Evolutionary conservation across 805 yeast genomes (phyloP), one percentile per base, ranked within the genome.

Genomic region (Wickerhamiella kazuoi): DNA sequence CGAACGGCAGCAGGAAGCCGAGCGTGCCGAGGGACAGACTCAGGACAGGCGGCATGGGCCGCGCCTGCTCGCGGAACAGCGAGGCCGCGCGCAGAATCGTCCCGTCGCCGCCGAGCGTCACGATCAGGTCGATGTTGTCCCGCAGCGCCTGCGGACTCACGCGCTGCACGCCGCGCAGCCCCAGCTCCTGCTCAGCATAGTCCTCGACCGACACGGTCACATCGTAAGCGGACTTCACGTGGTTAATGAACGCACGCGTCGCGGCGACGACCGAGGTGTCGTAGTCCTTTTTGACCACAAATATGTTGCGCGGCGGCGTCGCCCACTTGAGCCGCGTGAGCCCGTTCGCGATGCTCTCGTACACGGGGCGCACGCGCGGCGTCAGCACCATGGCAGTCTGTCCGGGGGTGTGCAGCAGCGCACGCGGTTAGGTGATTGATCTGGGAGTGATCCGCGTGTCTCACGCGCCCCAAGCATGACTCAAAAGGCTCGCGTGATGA

Each of bases 51-150:
- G 97, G 97, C 3, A 82, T 90, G 24, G 62, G 64, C 8, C 65
- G 65, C 19, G 43, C 28, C 18, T 50, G 50, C 51, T 74, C 72
- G 40, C 77, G 73, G 53, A 86, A 86, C 49, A 74, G 62, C 4
- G 90, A 74, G 0, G 83, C 87, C 0, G 87, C 94, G 40, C 86
- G 69, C 34, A 86, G 57, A 40, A 83, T 82, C 0, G 96, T 86
- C 4, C 97, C 97, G 57, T 86, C 97, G 16, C 97, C 97, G n/a
- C 97, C 97, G 30, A 86, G 58, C 0, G 94, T 79, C 7, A 86
- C 84, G 30, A 86, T 61, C 33, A 86, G 56, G 52, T 86, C 97
- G 67, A 33, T 83, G 71, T 8, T 74, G 78, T 9, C 63, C 59
- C 15, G 57, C 56, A 3, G 68, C 49, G 0, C 93, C 90, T 0